These are phyloP conservation scores for Arthrobotrys megalospora DNA, from an alignment of 2,329 filamentous ascomycete species.

Conservation along the genomic window DNA sequence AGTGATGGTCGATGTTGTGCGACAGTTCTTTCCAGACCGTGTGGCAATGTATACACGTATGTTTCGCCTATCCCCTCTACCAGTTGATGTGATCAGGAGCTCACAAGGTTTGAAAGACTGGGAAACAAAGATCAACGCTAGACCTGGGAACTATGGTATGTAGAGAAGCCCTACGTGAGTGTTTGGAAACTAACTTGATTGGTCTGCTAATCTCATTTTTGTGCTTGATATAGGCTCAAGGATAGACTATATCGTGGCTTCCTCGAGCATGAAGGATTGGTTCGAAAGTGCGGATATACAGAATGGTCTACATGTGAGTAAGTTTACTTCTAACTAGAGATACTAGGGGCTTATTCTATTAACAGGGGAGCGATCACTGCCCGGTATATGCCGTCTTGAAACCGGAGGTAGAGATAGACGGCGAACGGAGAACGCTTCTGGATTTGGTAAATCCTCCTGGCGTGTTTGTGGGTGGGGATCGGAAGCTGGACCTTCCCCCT, in stretches of 20 bases:
- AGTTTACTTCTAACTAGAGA: not conserved
- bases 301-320: conserved; percentile 80
- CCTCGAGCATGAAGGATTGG: conserved; percentile 82
- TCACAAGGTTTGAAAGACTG: conserved; percentile 69
- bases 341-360: conserved; percentile 61
- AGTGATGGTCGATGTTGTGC: conserved; percentile 80
- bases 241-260: conserved; percentile 94
- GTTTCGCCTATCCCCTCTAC: conserved; percentile 32
- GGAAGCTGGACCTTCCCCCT: conserved; percentile 76
- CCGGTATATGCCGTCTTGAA: conserved; percentile 86
- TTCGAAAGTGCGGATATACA: conserved; percentile 87
- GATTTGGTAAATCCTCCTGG: conserved; percentile 85
- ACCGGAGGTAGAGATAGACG: conserved; percentile 73
- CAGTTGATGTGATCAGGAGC: not conserved
- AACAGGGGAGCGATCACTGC: conserved; percentile 90
- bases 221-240: conserved; percentile 76
- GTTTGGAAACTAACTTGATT: not conserved
- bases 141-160: conserved; percentile 82
- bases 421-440: conserved; percentile 72
- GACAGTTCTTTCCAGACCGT: conserved; percentile 83
- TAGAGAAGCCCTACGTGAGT: not conserved
- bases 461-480: conserved; percentile 78
- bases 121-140: conserved; percentile 94
- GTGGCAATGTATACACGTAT: conserved; percentile 91
- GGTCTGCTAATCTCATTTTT: not conserved